These are phyloP conservation scores for Phaeosphaeriaceae sp. DNA, from an alignment of 2,329 filamentous ascomycete genomes.

Conservation along the genomic window DNA sequence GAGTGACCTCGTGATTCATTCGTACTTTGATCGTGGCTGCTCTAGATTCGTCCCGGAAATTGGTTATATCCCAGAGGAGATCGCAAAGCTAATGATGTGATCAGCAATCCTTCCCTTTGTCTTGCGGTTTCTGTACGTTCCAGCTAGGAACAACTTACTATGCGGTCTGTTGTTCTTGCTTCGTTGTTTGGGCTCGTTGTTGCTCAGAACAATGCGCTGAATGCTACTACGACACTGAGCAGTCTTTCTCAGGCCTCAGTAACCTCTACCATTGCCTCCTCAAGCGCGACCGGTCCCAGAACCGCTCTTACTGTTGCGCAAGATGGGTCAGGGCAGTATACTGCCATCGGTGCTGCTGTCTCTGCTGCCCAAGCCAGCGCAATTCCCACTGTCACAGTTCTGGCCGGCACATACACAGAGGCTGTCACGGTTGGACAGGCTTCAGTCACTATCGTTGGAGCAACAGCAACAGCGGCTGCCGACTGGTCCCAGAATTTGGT, in stretches of 20 bases:
- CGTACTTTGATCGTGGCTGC: not conserved
- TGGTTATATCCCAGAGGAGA: constrained; percentile 16
- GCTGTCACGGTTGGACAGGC: constrained; percentile 50
- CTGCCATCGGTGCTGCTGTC: constrained; percentile 55
- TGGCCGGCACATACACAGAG: constrained; percentile 57
- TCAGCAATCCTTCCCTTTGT: constrained; percentile 4
- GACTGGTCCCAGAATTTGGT: constrained; percentile 51
- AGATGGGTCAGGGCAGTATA: constrained; percentile 56
- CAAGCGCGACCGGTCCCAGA: constrained; percentile 9
- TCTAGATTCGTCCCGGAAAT: constrained; percentile 5
- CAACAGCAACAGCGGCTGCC: constrained; percentile 29
- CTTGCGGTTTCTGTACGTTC: not conserved
- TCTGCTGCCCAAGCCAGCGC: constrained; percentile 52
- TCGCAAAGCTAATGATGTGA: constrained; percentile 10
- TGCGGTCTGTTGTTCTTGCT: constrained; percentile 18
- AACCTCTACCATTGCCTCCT: constrained; percentile 7
- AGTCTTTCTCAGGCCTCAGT: constrained; percentile 8
- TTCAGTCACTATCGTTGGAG: constrained; percentile 53
- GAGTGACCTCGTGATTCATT: not conserved
- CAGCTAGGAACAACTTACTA: constrained; percentile 13
- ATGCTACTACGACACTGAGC: constrained; percentile 5
- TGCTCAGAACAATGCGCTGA: constrained; percentile 22
- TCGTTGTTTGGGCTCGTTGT: constrained; percentile 16
- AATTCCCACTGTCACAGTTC: constrained; percentile 54
- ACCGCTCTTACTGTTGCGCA: constrained; percentile 54